Base-by-base conservation (phyloP, 148 eudicot genomes). In the Drosera capensis region DNA sequence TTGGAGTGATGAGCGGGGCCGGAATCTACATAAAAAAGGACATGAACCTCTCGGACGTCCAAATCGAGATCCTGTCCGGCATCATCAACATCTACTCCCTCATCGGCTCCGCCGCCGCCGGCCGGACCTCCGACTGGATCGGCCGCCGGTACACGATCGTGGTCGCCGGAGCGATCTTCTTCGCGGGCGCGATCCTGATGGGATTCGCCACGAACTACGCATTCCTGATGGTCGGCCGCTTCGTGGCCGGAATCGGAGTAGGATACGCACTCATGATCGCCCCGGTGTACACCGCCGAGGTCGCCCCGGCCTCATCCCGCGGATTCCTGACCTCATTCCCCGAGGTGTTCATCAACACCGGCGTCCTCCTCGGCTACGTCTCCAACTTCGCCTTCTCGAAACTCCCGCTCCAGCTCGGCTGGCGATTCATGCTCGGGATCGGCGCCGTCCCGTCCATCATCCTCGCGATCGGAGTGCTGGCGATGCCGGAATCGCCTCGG, bases 1-100 rank as follows among this genome's bases (percentile, higher is more conserved):
- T 58, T 18, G 81, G 81, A 17, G 81, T 75, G 25, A 71, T 75
- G 77, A 75, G 77, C 46, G 81, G 81, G 37, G 81, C 81, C 5
- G 19, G 45, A 16, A 45, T 71, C 17, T 68, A 54, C 69, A 75
- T 75, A 16, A 43, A 75, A 36, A 23, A 38, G 19, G 77, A 75
- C 29, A 49, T 71, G 25, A 57, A 61, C 14, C 26, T 71, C 23
- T 46, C 52, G 8, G 71, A 75, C 43, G 54, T 58, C 0, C 60
- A 75, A 34, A 40, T 71, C 13, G 77, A 68, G 36, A 25, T 75
- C 56, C 53, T 75, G 1, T 35, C 62, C 22, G 82, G 82, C 0
- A 55, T 57, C 39, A 49, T 75, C 14, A 75, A 56, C 52, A n/a
- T 74, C 36, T 70, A 66, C 57, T 62, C 55, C 13, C 65, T 73